Percentiles rank a stretch among this genome's conserved stretches.
phyloP scores from a whole-genome alignment of 306 rosid genomes.

The Fragaria vesca region DNA sequence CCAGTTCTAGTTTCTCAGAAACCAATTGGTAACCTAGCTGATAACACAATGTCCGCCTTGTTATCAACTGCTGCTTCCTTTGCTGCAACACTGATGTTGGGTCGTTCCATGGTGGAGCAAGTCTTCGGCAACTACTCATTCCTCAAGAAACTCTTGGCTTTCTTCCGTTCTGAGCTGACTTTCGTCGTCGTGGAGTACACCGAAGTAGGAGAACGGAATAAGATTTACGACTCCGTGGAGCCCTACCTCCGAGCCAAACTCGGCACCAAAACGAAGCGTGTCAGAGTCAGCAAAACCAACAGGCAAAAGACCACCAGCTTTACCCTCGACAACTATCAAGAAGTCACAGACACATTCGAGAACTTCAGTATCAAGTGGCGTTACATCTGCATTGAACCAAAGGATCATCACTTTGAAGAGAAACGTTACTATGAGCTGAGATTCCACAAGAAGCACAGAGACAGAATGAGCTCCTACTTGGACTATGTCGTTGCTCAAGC shows the following conservation, averaged over 20 bases:
- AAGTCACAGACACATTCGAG: slow-evolving; percentile 20
- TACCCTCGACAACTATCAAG: slow-evolving; percentile 25
- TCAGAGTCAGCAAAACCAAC: slow-evolving; percentile 26
- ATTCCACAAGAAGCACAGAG: slow-evolving; percentile 31
- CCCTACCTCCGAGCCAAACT: slow-evolving; percentile 32
- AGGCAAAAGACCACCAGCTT: slow-evolving; percentile 27
- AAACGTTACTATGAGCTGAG: slow-evolving; percentile 25
- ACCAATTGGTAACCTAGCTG: not conserved
- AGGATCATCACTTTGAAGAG: not conserved
- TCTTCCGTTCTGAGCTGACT: slow-evolving; percentile 26
- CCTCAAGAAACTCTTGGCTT: slow-evolving; percentile 13
- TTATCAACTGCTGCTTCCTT: slow-evolving; percentile 36
- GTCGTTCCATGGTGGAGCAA: slow-evolving; percentile 34
- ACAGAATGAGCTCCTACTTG: slow-evolving; percentile 26
- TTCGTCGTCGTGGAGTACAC: slow-evolving; percentile 25
- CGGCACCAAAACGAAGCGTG: slow-evolving; percentile 4
- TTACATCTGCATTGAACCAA: not conserved
- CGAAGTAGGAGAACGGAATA: slow-evolving; percentile 28
- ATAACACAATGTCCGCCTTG: not conserved
- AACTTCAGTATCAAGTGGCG: slow-evolving; percentile 24
- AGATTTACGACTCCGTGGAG: slow-evolving; percentile 37
- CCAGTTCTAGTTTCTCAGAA: not conserved
- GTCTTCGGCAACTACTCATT: slow-evolving; percentile 27
- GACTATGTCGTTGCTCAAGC: slow-evolving; percentile 27
- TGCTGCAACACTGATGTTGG: slow-evolving; percentile 35